These are phyloP conservation scores for Cytospora schulzeri DNA, from an alignment of 2,329 filamentous ascomycete species.

Conservation along the genomic window DNA sequence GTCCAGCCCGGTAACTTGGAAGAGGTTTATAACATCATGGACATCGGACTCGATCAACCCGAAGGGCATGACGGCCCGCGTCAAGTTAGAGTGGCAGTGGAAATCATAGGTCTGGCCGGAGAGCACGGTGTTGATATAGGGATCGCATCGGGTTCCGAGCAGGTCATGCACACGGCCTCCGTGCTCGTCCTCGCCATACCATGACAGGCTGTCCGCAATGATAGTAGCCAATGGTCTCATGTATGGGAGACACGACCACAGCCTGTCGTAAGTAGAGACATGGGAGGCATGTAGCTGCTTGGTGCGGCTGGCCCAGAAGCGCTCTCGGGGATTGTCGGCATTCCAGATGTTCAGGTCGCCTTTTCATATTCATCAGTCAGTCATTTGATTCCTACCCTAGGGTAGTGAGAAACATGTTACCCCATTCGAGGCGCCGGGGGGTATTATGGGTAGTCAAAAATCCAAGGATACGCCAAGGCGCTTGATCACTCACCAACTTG, in stretches of 20 bases:
- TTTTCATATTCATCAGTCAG: constrained; percentile 20
- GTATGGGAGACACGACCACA: constrained; percentile 80
- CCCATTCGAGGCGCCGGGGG: background rate
- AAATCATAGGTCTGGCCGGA: constrained; percentile 73
- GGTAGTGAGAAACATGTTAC: background rate
- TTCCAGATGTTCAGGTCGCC: constrained; percentile 86
- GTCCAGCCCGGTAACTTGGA: constrained; percentile 81
- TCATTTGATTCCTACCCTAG: background rate
- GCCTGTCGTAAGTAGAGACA: constrained; percentile 68
- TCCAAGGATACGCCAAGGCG: background rate
- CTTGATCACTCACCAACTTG: constrained; percentile 61
- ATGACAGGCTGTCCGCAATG: constrained; percentile 64
- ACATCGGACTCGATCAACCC: constrained; percentile 74
- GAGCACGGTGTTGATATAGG: constrained; percentile 77
- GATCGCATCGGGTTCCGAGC: constrained; percentile 80
- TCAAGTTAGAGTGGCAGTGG: constrained; percentile 83
- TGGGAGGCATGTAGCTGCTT: constrained; percentile 78
- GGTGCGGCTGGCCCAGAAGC: constrained; percentile 80
- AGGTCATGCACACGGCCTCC: constrained; percentile 76
- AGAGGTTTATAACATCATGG: constrained; percentile 84
- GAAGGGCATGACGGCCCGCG: constrained; percentile 68
- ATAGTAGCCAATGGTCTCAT: constrained; percentile 76
- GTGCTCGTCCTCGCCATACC: constrained; percentile 62
- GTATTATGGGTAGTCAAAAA: too few species aligned
- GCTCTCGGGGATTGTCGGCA: constrained; percentile 72